Base-by-base conservation (phyloP, 768 basidiomycete species). In the Hemileccinum rubropunctum region DNA sequence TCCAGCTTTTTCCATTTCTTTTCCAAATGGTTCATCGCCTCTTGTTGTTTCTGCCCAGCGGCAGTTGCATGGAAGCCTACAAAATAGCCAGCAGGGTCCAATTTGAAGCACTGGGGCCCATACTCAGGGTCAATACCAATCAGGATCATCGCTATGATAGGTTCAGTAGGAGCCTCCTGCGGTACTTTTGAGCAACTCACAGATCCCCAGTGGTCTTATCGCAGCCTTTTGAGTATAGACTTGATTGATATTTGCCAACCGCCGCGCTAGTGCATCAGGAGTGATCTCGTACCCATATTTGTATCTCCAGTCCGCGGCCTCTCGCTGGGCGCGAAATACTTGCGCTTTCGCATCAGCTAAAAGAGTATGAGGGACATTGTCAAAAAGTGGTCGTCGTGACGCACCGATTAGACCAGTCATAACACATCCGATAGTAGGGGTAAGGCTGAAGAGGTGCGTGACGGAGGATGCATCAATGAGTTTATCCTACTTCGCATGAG, bases 231-330 rank as follows among this genome's bases (percentile, higher is more conserved):
- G 97, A 2, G 97, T 99, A 71, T 98, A 98, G 2, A 98, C 95
- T 71, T 98, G 97, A 65, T 98, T 98, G 69, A 98, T 93, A 69
- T 98, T 97, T 28, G 95, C 97, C 63, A 99, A 74, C 41, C 95
- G 81, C 56, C 94, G 84, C 18, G 97, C 91, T 38, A 99, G 79
- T n/a, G 90, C 87, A 65, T 97, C 95, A 4, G 95, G 93, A 3
- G 95, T 95, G 61, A 99, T 97, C 73, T 99, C 97, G 65, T 98
- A 95, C 26, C 97, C 97, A 63, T 87, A 95, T 70, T 97, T 98
- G 76, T 95, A 91, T 58, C 94, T 79, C 76, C 93, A 98, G 8
- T 91, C 82, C 13, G 89, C 91, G 15, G 95, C 95, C 70, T 99
- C 95, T 42, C 74, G 68, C 47, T 91, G 84, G 26, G 97, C 94